Base-by-base conservation (phyloP, 2,329 filamentous ascomycete species). In the Samsoniella hepiali region DNA sequence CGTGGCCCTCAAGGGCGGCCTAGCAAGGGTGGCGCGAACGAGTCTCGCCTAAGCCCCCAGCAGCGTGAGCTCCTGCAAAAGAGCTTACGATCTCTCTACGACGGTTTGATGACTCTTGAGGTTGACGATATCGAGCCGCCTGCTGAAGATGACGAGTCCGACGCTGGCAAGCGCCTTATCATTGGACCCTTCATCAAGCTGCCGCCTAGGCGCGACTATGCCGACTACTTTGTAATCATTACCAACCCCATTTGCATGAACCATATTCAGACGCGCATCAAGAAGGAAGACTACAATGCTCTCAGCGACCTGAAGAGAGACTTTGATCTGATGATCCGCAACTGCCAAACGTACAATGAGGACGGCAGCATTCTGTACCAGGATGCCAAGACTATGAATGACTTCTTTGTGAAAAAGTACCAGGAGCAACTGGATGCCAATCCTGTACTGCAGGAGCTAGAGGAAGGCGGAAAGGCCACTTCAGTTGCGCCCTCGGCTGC, bases 341-440 rank as follows among this genome's bases (percentile, higher is more conserved):
- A 99, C 76, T 97, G 94, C 68, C 87, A 92, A 74, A 95, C 91
- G 3, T 99, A 96, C 81, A 99, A 99, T 72, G 96, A 99, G 77
- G 95, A 98, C 73, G 91, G 89, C 64, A 97, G 93, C 76, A 81
- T 96, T 70, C 84, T 99, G 61, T 98, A 93, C 78, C 85, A 91
- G 71, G 95, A 99, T 81, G 94, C 94, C 57, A 93, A 93, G 75
- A 82, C 90, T 62, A 97, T 99, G 77, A 91, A 97, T 84, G 79
- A 83, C 73, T 86, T 81, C 72, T 87, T 85, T 74, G 80, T 80
- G 60, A 74, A 74, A 29, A 81, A 80, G 68, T 79, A 84, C 51
- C 79, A 84, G 65, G 82, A 84, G 64, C 81, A 84, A 69, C 68
- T 87, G 57, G 76, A 76, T 53, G 79, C 82, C 22, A 80, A 85